A percentile compares a stretch with the other conserved stretches of the same genome.
Conservation (phyloP, 208 protist species). For the Leishmania tropica region DNA sequence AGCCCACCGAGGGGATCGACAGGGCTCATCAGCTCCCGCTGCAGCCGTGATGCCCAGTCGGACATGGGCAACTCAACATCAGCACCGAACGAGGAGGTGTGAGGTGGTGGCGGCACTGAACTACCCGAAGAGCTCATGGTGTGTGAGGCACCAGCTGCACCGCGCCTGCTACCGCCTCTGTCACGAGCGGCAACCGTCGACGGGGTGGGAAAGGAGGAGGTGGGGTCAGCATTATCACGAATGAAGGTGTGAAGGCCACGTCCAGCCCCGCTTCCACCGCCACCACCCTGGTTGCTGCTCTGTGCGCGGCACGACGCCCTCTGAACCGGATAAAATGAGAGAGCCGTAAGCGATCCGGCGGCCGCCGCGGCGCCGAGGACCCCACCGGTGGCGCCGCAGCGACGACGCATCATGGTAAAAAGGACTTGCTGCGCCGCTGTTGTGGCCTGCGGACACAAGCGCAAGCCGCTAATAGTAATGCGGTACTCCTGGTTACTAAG, state of each 20-base stretch:
- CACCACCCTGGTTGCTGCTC: slow-evolving; percentile 15
- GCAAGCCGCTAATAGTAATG: not conserved
- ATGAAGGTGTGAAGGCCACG: slow-evolving; percentile 25
- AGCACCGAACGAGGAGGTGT: not conserved
- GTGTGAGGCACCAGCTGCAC: not conserved
- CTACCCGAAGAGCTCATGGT: not conserved
- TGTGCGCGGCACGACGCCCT: slow-evolving; percentile 8
- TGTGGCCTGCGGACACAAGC: not conserved
- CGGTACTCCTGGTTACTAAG: not conserved
- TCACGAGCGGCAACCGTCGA: not conserved
- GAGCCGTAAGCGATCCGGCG: not conserved
- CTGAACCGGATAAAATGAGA: not conserved
- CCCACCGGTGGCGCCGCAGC: slow-evolving; percentile 17
- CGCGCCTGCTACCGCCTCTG: not conserved
- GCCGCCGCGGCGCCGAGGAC: not conserved
- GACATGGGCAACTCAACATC: not conserved
- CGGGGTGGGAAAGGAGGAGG: slow-evolving; percentile 15
- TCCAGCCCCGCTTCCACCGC: slow-evolving; percentile 7
- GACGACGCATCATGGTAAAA: slow-evolving; percentile 43
- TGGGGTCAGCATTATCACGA: slow-evolving; percentile 16
- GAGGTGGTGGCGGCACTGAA: not conserved
- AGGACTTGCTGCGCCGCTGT: not conserved
- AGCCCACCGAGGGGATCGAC: slow-evolving; percentile 77
- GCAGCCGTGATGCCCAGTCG: slow-evolving; percentile 74
- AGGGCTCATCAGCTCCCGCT: slow-evolving; percentile 75